Conservation (phyloP, 1,139 yeast species). For the Kluyveromyces sp. region DNA sequence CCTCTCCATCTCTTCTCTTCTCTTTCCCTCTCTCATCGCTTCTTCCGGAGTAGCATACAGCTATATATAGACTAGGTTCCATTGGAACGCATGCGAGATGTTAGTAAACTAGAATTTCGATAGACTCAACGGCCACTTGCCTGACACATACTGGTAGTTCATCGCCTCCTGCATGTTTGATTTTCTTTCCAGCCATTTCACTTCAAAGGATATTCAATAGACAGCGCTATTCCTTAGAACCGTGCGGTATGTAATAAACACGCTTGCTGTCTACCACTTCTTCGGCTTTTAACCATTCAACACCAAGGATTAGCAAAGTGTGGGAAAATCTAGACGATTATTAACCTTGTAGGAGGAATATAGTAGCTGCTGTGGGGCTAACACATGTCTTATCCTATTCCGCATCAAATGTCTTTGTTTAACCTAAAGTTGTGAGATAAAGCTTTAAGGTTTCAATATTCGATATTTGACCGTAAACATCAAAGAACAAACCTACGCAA, state of each 20-base stretch:
- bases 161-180: slow-evolving; percentile 32
- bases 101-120: not conserved
- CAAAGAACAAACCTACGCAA: too few relatives aligned
- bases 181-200: slow-evolving; percentile 29
- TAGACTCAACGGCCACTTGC: too few relatives aligned
- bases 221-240: not conserved
- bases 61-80: slow-evolving; percentile 6
- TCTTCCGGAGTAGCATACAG: slow-evolving; percentile 33
- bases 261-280: not conserved
- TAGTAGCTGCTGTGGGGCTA: too few relatives aligned
- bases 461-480: not conserved
- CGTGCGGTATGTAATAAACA: not conserved
- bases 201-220: not conserved
- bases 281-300: too few relatives aligned
- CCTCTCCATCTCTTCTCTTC: slow-evolving; percentile 23
- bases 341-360: too few relatives aligned
- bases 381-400: too few relatives aligned
- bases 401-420: too few relatives aligned
- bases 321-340: too few relatives aligned
- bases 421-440: not conserved
- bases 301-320: too few relatives aligned
- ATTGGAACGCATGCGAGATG: too few relatives aligned
- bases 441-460: not conserved
- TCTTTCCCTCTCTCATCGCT: slow-evolving; percentile 28
- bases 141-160: slow-evolving; percentile 24